phyloP scores from a whole-genome alignment of 176 grass and related monocot species.

The Oryza glumipatula region DNA sequence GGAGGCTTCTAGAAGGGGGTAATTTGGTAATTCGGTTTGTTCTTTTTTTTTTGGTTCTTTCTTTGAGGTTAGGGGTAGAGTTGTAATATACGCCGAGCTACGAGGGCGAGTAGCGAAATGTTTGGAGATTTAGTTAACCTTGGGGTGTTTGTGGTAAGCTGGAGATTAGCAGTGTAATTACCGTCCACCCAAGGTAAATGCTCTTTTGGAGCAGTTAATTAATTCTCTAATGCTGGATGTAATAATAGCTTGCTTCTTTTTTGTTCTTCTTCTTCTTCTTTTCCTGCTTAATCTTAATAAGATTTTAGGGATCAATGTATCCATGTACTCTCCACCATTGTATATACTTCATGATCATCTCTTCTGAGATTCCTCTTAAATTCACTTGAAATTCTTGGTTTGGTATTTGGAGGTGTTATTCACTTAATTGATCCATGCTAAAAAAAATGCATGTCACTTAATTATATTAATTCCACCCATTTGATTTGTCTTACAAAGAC shows the following conservation, averaged over 20 bases:
- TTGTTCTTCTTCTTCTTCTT: neutral
- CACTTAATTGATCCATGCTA: neutral
- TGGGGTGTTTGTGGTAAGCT: conserved; percentile 39
- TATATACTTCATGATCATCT: conserved; percentile 33
- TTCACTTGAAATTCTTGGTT: neutral
- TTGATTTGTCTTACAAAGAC: neutral
- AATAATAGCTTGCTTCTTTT: conserved; percentile 26
- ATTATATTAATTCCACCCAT: neutral
- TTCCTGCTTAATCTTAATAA: conserved; percentile 38
- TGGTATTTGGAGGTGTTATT: neutral
- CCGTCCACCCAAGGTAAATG: conserved; percentile 45
- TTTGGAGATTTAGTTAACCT: conserved; percentile 43
- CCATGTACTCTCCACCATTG: conserved; percentile 37
- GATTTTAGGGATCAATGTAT: conserved; percentile 28
- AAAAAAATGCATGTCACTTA: neutral
- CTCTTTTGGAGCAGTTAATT: conserved; percentile 31
- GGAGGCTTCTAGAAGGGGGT: conserved; percentile 20
- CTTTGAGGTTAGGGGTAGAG: conserved; percentile 44
- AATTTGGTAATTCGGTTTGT: conserved; percentile 34
- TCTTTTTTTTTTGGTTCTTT: conserved; percentile 35
- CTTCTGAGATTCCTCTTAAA: neutral
- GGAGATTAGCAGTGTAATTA: conserved; percentile 37
- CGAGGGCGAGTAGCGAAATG: conserved; percentile 25
- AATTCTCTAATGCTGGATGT: conserved; percentile 41
- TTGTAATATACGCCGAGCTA: conserved; percentile 40